These are phyloP conservation scores for Multifurca ochricompacta DNA, from an alignment of 768 basidiomycete species.

Conservation along the genomic window DNA sequence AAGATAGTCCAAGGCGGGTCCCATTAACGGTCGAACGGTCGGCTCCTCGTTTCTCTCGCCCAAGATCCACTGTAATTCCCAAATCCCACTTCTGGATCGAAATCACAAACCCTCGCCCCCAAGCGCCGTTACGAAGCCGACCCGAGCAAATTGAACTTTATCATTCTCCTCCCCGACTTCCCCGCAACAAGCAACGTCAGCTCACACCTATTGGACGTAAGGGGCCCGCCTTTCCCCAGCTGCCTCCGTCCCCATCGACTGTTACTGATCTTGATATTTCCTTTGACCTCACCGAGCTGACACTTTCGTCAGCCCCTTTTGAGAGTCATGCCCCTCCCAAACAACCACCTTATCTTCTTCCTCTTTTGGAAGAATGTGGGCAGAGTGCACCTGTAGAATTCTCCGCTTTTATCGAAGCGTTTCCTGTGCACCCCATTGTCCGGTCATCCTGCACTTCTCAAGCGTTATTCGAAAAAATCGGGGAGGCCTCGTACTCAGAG, in stretches of 20 bases:
- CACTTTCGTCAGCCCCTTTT: slow-evolving; percentile 25
- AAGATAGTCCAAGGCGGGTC: background rate
- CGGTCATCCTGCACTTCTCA: slow-evolving; percentile 26
- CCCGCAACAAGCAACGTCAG: slow-evolving; percentile 40
- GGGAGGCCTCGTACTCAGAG: slow-evolving; percentile 95
- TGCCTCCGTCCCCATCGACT: slow-evolving; percentile 47
- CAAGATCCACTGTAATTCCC: background rate
- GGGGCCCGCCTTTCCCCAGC: slow-evolving; percentile 31
- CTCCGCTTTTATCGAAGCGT: slow-evolving; percentile 74
- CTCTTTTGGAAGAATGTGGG: slow-evolving; percentile 63
- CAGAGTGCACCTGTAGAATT: slow-evolving; percentile 69
- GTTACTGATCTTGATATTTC: slow-evolving; percentile 44
- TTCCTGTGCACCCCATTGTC: slow-evolving; percentile 69
- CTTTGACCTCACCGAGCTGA: slow-evolving; percentile 40
- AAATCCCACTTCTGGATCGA: slow-evolving; percentile 10
- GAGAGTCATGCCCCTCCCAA: slow-evolving; percentile 18
- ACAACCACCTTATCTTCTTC: slow-evolving; percentile 47
- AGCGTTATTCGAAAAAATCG: slow-evolving; percentile 68
- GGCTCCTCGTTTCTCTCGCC: background rate
- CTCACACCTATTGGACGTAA: slow-evolving; percentile 59
- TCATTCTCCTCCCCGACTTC: slow-evolving; percentile 3
- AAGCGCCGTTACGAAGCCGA: slow-evolving; percentile 1
- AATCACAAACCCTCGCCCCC: background rate
- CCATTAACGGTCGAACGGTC: background rate
- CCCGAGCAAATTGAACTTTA: background rate